Evolutionary conservation across 495 filamentous ascomycete species (phyloP), one percentile per base, ranked within the genome.

Genomic region (Coniosporium apollinis): DNA sequence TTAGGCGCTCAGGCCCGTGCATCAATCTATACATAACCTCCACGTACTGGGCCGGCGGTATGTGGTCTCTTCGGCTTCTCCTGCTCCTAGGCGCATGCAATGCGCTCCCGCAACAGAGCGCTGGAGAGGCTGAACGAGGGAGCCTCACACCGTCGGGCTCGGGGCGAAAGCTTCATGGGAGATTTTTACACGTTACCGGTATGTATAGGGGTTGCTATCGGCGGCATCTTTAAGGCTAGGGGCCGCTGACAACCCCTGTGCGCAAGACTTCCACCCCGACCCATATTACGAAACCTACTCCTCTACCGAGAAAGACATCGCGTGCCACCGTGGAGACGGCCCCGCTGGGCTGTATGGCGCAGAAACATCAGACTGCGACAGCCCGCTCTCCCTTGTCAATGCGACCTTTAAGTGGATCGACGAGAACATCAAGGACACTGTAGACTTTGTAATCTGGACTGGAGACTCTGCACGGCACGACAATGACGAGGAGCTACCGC

Each of bases 381-480:
- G 79, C 0, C 89, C 91, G 0, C 52, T 71, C 31, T 55, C 74
- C 1, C 69, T 99, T 7, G 62, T 96, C 33, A 78, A 96, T 56
- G 81, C 74, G 49, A 96, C 91, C 0, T 86, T 96, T 54, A 66
- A 72, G 39, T 99, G 89, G 89, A 79, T 99, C 36, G 65, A 73
- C n/a, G 65, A 74, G 19, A 78, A 94, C 45, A 48, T 99, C 22
- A 79, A 72, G 49, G 82, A 82, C 58, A 53, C 73, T 8, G 67
- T 99, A 34, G 89, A 99, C 57, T 99, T 99, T 50, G 77, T 96
- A 25, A 63, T 99, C 34, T 99, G 91, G 91, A 96, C 91, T 0
- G 89, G 89, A 37, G 89, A 99, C 54, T 92, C 82, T 15, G 87
- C 83, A 20, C 73, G 91, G 40, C 89, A 97, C 54, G 89, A 94